These are phyloP conservation scores for Hemileccinum rubropunctum DNA, from an alignment of 768 basidiomycete species.

Conservation along the genomic window DNA sequence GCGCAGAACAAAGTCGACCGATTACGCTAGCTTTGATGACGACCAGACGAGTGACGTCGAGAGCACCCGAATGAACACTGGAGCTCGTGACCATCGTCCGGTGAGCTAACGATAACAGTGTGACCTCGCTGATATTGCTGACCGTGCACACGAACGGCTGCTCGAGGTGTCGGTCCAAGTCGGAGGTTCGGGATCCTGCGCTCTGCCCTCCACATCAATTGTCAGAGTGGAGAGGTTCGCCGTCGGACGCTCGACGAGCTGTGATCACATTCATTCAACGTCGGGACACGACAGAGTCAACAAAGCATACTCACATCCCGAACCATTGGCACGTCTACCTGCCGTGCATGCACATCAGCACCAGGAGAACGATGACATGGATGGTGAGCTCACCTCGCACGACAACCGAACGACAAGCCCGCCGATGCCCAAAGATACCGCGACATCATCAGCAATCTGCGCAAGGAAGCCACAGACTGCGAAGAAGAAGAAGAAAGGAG, in stretches of 20 bases:
- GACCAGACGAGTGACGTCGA: neutral
- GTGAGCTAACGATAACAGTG: neutral
- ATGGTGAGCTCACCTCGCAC: neutral
- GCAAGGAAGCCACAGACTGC: constrained; percentile 2
- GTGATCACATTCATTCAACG: neutral
- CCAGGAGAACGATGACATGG: neutral
- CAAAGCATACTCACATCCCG: neutral
- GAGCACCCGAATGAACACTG: neutral
- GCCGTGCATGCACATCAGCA: neutral
- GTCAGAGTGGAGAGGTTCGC: neutral
- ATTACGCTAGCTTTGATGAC: neutral
- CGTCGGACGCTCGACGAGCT: neutral
- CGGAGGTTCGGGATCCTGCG: neutral
- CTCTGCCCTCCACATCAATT: neutral
- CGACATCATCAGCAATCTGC: neutral
- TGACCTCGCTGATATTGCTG: neutral
- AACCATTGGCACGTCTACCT: neutral
- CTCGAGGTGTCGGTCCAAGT: neutral
- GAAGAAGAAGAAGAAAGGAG: neutral
- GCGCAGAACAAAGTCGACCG: too few species aligned
- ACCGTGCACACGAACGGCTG: neutral
- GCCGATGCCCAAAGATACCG: neutral
- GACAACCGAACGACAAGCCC: neutral
- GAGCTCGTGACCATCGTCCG: neutral
- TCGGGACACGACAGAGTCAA: neutral